Percentiles rank a stretch among this genome's conserved stretches.
These are phyloP conservation scores for Diplocarpon rosae DNA, from an alignment of 2,329 filamentous ascomycete genomes.

Conservation along the genomic window DNA sequence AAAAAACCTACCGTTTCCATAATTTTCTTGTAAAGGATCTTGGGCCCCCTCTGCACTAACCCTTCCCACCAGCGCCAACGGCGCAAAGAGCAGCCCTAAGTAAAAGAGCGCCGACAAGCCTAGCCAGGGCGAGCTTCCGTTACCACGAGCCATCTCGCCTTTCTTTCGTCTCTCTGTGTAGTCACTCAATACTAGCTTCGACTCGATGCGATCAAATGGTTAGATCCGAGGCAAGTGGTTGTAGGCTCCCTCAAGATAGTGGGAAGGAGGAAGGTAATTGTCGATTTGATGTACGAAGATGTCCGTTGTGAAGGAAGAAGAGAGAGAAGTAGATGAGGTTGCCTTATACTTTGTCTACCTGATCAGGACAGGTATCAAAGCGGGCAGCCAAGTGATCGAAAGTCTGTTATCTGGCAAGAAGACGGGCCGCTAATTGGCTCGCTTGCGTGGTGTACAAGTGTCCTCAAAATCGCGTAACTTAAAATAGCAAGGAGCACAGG, in stretches of 20 bases:
- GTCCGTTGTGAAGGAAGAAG: constrained; percentile 5
- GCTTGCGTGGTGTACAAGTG: constrained; percentile 6
- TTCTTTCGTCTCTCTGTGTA: neutral
- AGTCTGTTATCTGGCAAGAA: constrained; percentile 21
- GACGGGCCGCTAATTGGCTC: constrained; percentile 16
- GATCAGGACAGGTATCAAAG: neutral
- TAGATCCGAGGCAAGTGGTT: too few relatives aligned
- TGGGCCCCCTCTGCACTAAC: constrained; percentile 63
- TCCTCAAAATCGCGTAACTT: neutral
- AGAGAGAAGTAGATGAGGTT: constrained; percentile 5
- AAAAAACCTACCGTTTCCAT: constrained; percentile 52
- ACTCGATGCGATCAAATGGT: too few relatives aligned
- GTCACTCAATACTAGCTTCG: constrained; percentile 20
- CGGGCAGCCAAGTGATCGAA: constrained; percentile 2
- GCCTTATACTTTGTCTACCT: neutral
- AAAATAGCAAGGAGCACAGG: constrained; percentile 1
- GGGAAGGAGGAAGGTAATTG: neutral
- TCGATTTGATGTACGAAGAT: constrained; percentile 1
- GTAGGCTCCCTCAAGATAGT: too few relatives aligned
- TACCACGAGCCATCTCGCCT: constrained; percentile 44
- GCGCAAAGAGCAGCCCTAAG: constrained; percentile 79
- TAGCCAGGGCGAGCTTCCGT: constrained; percentile 60
- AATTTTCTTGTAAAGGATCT: constrained; percentile 52
- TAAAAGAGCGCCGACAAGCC: constrained; percentile 86
- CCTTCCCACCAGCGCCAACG: constrained; percentile 71